phyloP scores from a whole-genome alignment of 1,284 basidiomycete genomes.

The Fomitopsis pinicola region DNA sequence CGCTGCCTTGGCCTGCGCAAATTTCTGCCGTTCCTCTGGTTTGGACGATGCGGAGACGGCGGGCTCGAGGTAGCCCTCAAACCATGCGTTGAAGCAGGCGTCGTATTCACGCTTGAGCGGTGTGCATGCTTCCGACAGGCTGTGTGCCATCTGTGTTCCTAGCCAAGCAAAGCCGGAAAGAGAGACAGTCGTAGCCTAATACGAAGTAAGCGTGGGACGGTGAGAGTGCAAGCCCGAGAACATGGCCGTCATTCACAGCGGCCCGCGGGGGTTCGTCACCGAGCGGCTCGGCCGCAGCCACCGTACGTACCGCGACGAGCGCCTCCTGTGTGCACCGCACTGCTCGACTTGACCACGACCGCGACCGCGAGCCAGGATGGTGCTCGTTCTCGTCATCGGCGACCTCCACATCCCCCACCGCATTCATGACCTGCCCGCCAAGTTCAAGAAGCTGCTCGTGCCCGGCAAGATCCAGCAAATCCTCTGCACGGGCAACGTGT shows the following conservation, averaged over 20 bases:
- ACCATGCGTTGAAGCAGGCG: constrained; percentile 94
- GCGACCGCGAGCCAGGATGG: constrained; percentile 3
- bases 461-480: constrained; percentile 99
- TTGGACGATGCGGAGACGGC: constrained; percentile 36
- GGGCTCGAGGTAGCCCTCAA: constrained; percentile 90
- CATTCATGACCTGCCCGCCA: constrained; percentile 86
- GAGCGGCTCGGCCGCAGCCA: not conserved
- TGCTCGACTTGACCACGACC: not conserved
- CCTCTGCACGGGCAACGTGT: constrained; percentile 96
- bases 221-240: not conserved
- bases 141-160: constrained; percentile 52
- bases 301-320: not conserved
- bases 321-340: not conserved
- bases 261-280: not conserved
- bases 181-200: not conserved
- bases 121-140: constrained; percentile 80
- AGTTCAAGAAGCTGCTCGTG: constrained; percentile 96
- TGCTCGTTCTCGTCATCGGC: constrained; percentile 27
- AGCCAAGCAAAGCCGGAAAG: not conserved
- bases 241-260: not conserved
- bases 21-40: constrained; percentile 39
- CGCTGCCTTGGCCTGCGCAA: constrained; percentile 58
- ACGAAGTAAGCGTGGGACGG: not conserved
- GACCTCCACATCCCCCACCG: constrained; percentile 93
- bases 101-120: constrained; percentile 89